Conservation (phyloP, 2,329 filamentous ascomycete genomes). For the Plectosphaerella sp. region DNA sequence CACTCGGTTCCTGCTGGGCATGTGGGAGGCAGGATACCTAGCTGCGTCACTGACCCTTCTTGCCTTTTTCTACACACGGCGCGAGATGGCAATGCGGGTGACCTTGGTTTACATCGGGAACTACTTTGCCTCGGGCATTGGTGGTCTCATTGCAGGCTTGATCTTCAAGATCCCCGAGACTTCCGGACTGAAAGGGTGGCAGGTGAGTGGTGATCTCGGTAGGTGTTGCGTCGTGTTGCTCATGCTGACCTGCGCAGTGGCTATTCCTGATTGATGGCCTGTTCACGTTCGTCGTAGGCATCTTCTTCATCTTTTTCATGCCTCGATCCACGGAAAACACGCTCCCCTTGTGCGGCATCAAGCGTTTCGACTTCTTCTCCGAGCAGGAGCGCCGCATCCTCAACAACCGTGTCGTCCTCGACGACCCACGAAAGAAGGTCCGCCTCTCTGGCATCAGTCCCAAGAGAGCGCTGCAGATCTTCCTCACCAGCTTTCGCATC, state of each 20-base stretch:
- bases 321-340: neutral
- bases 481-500: neutral
- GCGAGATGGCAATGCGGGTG: neutral
- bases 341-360: neutral
- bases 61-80: neutral
- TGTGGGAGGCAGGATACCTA: neutral
- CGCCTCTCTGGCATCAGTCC: neutral
- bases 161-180: neutral
- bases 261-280: neutral
- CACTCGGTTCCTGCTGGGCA: neutral
- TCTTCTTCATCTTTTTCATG: neutral
- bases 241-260: neutral
- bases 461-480: neutral
- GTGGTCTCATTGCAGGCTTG: neutral
- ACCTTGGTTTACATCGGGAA: neutral
- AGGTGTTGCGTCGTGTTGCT: neutral
- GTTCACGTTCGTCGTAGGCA: neutral
- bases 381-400: neutral
- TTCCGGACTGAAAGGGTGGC: neutral
- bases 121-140: neutral
- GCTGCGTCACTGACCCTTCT: neutral
- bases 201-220: neutral
- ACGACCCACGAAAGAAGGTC: neutral
- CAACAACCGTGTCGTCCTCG: neutral
- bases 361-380: neutral